Evolutionary conservation across 352 stramenopile genomes (phyloP).

Genomic region (Phytophthora citricola): DNA sequence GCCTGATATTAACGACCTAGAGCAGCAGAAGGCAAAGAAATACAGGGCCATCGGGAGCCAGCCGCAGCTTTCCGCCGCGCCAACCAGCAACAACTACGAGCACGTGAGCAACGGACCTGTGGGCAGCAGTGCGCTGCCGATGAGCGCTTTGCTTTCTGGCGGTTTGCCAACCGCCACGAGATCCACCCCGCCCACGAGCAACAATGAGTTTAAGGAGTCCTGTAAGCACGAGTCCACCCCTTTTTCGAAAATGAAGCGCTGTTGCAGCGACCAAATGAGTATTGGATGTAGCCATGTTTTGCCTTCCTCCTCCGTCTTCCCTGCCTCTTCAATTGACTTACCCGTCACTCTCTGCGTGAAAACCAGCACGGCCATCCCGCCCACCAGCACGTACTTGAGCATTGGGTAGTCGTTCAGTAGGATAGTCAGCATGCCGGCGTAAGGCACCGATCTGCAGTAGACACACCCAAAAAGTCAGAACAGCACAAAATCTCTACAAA

Average conservation of each 20-base stretch:
- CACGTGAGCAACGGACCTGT: conserved; percentile 12
- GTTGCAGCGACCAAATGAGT: conserved; percentile 40
- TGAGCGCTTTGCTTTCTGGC: conserved; percentile 41
- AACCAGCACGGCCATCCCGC: conserved; percentile 80
- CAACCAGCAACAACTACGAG: conserved; percentile 6
- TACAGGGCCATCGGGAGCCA: conserved; percentile 21
- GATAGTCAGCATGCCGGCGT: conserved; percentile 99
- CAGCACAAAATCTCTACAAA: not conserved
- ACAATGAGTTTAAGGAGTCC: conserved; percentile 41
- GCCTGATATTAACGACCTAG: conserved; percentile 73
- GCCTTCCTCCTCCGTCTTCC: not conserved
- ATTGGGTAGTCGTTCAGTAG: conserved; percentile 99
- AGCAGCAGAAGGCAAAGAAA: conserved; percentile 27
- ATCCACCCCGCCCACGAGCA: conserved; percentile 14
- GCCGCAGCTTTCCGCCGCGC: not conserved
- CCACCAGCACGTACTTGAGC: conserved; percentile 92
- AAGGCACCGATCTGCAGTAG: conserved; percentile 90
- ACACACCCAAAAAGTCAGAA: conserved; percentile 20
- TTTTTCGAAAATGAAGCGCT: conserved; percentile 40
- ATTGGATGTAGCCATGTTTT: conserved; percentile 20
- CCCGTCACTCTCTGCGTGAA: conserved; percentile 80
- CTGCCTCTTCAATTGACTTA: not conserved
- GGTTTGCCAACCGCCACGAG: conserved; percentile 19
- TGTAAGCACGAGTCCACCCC: conserved; percentile 11
- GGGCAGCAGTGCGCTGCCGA: conserved; percentile 40